Percentiles rank a stretch among this genome's conserved stretches.
Conservation (phyloP, 345 rosid genomes). For the Gossypium arboreum region DNA sequence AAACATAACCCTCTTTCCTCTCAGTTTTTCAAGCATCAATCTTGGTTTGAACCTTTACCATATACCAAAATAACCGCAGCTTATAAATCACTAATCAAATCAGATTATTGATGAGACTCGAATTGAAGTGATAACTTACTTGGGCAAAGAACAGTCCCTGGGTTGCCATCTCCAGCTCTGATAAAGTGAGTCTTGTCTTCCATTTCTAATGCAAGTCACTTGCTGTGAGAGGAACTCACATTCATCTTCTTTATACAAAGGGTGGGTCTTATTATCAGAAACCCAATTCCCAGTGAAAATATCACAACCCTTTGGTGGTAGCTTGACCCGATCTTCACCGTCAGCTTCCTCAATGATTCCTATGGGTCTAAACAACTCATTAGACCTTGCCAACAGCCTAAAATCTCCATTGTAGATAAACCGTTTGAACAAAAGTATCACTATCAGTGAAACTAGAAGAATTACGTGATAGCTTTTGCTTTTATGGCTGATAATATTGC, state of each 20-base stretch:
- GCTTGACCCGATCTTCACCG: constrained; percentile 30
- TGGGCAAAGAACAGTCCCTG: constrained; percentile 72
- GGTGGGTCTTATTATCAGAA: constrained; percentile 53
- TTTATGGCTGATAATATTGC: not conserved
- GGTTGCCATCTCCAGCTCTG: constrained; percentile 99
- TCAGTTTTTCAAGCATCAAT: constrained; percentile 59
- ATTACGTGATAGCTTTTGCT: not conserved
- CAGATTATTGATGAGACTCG: too few relatives aligned
- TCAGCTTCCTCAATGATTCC: constrained; percentile 27
- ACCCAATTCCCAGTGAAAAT: constrained; percentile 85
- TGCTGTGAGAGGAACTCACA: constrained; percentile 76
- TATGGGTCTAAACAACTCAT: not conserved
- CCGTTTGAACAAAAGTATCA: constrained; percentile 46
- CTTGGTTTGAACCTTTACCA: constrained; percentile 60
- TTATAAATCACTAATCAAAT: too few relatives aligned
- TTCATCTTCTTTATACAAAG: constrained; percentile 72
- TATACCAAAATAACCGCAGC: not conserved
- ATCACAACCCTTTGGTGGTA: constrained; percentile 75
- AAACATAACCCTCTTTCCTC: constrained; percentile 92
- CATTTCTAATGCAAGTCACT: constrained; percentile 83
- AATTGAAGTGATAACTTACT: constrained; percentile 29
- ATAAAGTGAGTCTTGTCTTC: constrained; percentile 69
- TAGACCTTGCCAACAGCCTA: not conserved
- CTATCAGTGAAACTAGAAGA: constrained; percentile 18
- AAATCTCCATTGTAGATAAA: constrained; percentile 37